Percentiles rank a stretch among this genome's conserved stretches.
Evolutionary conservation across 176 grass and related monocot genomes (phyloP).

Genomic region (Poa pratensis): DNA sequence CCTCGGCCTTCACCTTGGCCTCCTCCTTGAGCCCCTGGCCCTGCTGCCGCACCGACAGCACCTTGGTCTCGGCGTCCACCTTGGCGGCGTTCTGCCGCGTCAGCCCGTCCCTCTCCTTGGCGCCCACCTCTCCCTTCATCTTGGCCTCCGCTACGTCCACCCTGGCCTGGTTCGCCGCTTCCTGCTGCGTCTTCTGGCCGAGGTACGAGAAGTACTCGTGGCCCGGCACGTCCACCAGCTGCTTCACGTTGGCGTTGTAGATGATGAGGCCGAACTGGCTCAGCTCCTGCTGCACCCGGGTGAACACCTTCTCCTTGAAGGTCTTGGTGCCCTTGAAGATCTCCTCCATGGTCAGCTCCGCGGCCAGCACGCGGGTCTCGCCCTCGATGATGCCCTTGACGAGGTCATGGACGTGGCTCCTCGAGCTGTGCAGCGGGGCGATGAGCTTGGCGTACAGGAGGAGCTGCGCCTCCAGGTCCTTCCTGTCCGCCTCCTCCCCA

Average conservation of each 20-base stretch:
- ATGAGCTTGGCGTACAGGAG: constrained; percentile 21
- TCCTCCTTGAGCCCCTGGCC: constrained; percentile 38
- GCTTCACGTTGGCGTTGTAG: constrained; percentile 30
- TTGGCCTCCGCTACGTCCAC: constrained; percentile 51
- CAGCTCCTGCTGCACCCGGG: constrained; percentile 72
- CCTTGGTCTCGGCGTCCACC: constrained; percentile 74
- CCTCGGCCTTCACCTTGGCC: constrained; percentile 23
- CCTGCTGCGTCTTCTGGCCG: constrained; percentile 28
- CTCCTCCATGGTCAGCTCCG: constrained; percentile 89
- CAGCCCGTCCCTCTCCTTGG: constrained; percentile 55
- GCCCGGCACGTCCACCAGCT: constrained; percentile 17
- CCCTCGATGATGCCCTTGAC: constrained; percentile 88
- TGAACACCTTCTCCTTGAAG: constrained; percentile 32
- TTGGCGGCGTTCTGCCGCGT: constrained; percentile 72
- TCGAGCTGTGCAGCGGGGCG: background rate
- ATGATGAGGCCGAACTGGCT: constrained; percentile 38
- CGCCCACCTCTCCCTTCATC: constrained; percentile 72
- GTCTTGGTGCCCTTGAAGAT: constrained; percentile 86
- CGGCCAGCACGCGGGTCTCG: constrained; percentile 78
- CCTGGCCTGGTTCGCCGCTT: constrained; percentile 14
- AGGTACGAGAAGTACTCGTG: constrained; percentile 31
- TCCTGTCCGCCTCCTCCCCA: background rate
- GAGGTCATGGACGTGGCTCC: constrained; percentile 77
- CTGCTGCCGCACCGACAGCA: constrained; percentile 54
- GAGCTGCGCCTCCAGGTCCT: constrained; percentile 14